Percentiles rank a stretch among this genome's conserved stretches.
Conservation (phyloP, 495 filamentous ascomycete genomes). For the Margaritispora aquatica region DNA sequence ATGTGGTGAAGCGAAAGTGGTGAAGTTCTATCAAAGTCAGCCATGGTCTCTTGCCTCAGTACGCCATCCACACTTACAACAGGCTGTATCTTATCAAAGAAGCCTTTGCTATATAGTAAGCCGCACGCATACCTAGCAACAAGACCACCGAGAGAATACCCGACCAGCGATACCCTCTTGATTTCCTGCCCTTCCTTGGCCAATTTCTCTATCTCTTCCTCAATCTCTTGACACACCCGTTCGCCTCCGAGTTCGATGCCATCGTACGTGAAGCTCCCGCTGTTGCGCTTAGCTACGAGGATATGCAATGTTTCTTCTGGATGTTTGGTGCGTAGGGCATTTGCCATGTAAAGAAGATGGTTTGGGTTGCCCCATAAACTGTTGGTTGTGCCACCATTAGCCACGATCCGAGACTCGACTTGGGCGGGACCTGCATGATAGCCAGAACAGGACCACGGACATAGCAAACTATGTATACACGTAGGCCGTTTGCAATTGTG, state of each 20-base stretch:
- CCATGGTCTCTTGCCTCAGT: neutral
- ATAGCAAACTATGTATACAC: neutral
- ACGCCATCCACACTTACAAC: slow-evolving; percentile 38
- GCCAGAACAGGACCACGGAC: neutral
- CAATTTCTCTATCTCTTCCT: slow-evolving; percentile 68
- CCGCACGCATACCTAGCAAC: slow-evolving; percentile 86
- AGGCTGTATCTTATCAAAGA: slow-evolving; percentile 71
- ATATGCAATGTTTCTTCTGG: slow-evolving; percentile 56
- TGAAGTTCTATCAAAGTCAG: slow-evolving; percentile 61
- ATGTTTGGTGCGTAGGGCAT: slow-evolving; percentile 58
- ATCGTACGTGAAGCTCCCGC: slow-evolving; percentile 84
- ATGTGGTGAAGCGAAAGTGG: slow-evolving; percentile 87
- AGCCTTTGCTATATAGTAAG: slow-evolving; percentile 70
- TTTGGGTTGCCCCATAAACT: slow-evolving; percentile 90
- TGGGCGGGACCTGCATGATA: neutral
- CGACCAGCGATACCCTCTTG: slow-evolving; percentile 75
- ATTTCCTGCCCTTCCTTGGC: slow-evolving; percentile 60
- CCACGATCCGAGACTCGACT: neutral
- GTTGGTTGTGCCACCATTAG: neutral
- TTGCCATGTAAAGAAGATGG: slow-evolving; percentile 69
- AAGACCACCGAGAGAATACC: slow-evolving; percentile 86
- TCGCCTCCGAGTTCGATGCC: slow-evolving; percentile 89
- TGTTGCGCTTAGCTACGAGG: slow-evolving; percentile 71
- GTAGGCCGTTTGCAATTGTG: no score
- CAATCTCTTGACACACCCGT: slow-evolving; percentile 81